Percentiles rank a stretch among this genome's conserved stretches.
These are phyloP conservation scores for Nepenthes mirabilis DNA, from an alignment of 148 eudicot genomes.

Conservation along the genomic window DNA sequence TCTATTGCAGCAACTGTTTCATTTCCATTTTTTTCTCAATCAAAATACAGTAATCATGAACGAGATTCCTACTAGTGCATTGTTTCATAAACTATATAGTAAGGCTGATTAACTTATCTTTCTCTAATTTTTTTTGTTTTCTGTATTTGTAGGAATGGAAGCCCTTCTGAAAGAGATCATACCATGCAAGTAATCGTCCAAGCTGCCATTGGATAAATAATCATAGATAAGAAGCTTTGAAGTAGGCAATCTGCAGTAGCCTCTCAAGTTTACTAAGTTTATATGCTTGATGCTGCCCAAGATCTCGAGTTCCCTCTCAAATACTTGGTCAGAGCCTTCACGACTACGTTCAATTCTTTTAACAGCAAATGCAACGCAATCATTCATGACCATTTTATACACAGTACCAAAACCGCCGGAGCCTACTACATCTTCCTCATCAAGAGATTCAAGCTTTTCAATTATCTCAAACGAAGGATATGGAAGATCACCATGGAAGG, in stretches of 20 bases:
- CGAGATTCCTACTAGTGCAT: too few species aligned
- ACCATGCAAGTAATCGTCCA: slow-evolving; percentile 83
- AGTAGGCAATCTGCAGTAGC: slow-evolving; percentile 78
- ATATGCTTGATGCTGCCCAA: slow-evolving; percentile 90
- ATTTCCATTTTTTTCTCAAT: too few species aligned
- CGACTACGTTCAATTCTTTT: slow-evolving; percentile 68
- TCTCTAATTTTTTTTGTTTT: too few species aligned
- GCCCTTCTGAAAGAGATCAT: neutral
- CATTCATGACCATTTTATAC: slow-evolving; percentile 93
- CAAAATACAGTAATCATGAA: too few species aligned
- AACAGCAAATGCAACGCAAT: slow-evolving; percentile 90
- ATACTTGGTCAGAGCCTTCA: slow-evolving; percentile 73
- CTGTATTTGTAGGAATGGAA: too few species aligned
- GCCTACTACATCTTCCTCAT: slow-evolving; percentile 79
- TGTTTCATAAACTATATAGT: too few species aligned
- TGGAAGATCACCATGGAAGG: slow-evolving; percentile 95
- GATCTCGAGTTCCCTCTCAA: slow-evolving; percentile 84
- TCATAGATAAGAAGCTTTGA: slow-evolving; percentile 90
- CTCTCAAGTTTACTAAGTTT: slow-evolving; percentile 82
- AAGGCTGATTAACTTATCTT: too few species aligned
- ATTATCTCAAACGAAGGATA: slow-evolving; percentile 83
- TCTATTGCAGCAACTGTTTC: too few species aligned
- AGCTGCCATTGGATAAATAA: slow-evolving; percentile 80
- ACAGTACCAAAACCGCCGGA: slow-evolving; percentile 96
- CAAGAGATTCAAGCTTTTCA: slow-evolving; percentile 78